Evolutionary conservation across 371 early-diverging fungal species (phyloP).

Genomic region (Mucor indicus): DNA sequence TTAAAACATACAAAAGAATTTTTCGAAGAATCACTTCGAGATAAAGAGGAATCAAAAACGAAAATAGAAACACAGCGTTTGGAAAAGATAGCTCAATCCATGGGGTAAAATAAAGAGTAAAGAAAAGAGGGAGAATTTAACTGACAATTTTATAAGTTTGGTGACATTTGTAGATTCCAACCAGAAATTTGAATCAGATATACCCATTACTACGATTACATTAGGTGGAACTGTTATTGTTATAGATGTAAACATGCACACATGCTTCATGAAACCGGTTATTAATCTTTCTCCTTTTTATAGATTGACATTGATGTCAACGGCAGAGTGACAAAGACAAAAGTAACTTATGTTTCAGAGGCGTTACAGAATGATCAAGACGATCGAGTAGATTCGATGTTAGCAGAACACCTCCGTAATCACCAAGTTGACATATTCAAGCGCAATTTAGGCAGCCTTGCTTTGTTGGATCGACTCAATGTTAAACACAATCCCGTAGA

Average conservation of each 20-base stretch:
- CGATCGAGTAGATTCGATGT: conserved; percentile 50
- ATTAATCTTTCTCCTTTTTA: not conserved
- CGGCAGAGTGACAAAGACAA: conserved; percentile 43
- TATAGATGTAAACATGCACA: conserved; percentile 41
- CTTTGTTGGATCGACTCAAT: conserved; percentile 50
- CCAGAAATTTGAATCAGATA: conserved; percentile 33
- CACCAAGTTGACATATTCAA: conserved; percentile 44
- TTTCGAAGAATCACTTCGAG: conserved; percentile 40
- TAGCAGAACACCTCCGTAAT: conserved; percentile 46
- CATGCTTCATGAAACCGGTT: too few species aligned
- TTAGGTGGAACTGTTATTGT: conserved; percentile 60
- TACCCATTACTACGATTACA: conserved; percentile 51
- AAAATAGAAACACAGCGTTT: conserved; percentile 35
- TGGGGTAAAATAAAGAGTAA: conserved; percentile 36
- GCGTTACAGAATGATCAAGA: conserved; percentile 49
- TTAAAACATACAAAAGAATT: conserved; percentile 41
- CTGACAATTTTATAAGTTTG: conserved; percentile 9
- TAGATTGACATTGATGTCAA: conserved; percentile 60
- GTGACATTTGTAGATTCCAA: conserved; percentile 53
- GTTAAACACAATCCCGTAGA: conserved; percentile 48
- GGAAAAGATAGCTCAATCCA: conserved; percentile 36
- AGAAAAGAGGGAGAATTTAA: not conserved
- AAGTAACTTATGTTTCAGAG: conserved; percentile 58
- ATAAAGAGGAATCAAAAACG: conserved; percentile 42
- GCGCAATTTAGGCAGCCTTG: conserved; percentile 50